Conservation (phyloP, 106 monocot genomes). For the Dendrobium huoshanense region DNA sequence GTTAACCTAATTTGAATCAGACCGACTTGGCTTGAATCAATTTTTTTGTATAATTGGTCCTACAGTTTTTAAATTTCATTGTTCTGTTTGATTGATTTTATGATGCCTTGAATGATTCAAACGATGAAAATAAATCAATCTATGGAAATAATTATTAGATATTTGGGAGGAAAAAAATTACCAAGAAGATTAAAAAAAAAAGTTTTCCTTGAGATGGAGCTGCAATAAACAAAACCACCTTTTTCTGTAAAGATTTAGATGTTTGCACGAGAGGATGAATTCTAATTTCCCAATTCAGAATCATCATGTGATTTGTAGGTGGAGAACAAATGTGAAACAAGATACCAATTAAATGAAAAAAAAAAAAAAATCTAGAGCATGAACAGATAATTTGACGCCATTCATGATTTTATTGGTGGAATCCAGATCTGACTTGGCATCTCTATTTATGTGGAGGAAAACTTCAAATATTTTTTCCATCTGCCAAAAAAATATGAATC, state of each 20-base stretch:
- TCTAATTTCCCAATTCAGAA: not conserved
- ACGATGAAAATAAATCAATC: not conserved
- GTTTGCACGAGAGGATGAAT: not conserved
- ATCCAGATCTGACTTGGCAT: not conserved
- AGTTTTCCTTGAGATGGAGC: too few relatives aligned
- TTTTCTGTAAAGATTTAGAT: not conserved
- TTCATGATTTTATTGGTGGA: not conserved
- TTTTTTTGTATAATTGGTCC: too few relatives aligned
- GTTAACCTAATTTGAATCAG: too few relatives aligned
- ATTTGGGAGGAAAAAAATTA: too few relatives aligned
- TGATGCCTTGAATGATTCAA: not conserved
- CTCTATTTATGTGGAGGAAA: not conserved
- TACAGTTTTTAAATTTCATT: too few relatives aligned
- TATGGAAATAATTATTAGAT: not conserved
- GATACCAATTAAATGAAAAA: too few relatives aligned
- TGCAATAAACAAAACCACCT: not conserved
- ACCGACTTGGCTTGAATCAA: too few relatives aligned
- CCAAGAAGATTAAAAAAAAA: too few relatives aligned
- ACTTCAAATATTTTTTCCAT: not conserved
- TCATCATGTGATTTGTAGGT: not conserved
- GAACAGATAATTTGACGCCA: not conserved
- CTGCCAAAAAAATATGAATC: not conserved
- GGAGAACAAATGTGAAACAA: not conserved
- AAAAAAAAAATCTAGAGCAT: not conserved
- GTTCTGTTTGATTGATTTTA: not conserved